Percentiles rank a stretch among this genome's conserved stretches.
Evolutionary conservation across 495 filamentous ascomycete species (phyloP).

Genomic region (Lichenothelia convexa): DNA sequence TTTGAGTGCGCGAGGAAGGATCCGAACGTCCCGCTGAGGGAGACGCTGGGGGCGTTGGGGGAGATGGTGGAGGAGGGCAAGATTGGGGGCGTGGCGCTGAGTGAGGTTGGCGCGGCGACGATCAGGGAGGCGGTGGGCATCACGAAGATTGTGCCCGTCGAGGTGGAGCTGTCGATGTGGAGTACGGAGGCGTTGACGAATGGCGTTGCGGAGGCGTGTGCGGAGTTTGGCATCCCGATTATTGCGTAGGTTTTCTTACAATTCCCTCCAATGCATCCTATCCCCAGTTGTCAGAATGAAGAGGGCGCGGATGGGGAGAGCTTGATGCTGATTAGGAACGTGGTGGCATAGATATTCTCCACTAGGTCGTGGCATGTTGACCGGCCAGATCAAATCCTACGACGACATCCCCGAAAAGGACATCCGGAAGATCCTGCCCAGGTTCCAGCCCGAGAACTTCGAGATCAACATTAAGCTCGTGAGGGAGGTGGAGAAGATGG

Average conservation of each 20-base stretch:
- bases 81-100: constrained; percentile 57
- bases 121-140: constrained; percentile 55
- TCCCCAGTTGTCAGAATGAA: no score
- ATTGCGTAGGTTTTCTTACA: constrained; percentile 42
- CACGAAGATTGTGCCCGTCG: constrained; percentile 52
- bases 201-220: constrained; percentile 53
- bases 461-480: constrained; percentile 56
- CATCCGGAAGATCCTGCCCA: constrained; percentile 32
- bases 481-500: constrained; percentile 43
- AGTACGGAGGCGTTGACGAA: constrained; percentile 50
- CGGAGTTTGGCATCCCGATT: constrained; percentile 51
- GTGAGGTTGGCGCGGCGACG: constrained; percentile 53
- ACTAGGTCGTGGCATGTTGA: constrained; percentile 26
- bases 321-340: no score
- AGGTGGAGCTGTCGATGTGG: constrained; percentile 64
- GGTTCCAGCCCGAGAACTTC: constrained; percentile 54
- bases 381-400: constrained; percentile 40
- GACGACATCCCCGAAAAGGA: constrained; percentile 46
- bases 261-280: no score
- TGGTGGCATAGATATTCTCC: constrained; percentile 27
- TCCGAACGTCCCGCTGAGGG: constrained; percentile 37
- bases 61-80: constrained; percentile 58
- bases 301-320: no score
- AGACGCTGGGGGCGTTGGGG: constrained; percentile 31
- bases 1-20: constrained; percentile 67